Base-by-base conservation (phyloP, 139 green algal species). In the Coelastrella sp. region DNA sequence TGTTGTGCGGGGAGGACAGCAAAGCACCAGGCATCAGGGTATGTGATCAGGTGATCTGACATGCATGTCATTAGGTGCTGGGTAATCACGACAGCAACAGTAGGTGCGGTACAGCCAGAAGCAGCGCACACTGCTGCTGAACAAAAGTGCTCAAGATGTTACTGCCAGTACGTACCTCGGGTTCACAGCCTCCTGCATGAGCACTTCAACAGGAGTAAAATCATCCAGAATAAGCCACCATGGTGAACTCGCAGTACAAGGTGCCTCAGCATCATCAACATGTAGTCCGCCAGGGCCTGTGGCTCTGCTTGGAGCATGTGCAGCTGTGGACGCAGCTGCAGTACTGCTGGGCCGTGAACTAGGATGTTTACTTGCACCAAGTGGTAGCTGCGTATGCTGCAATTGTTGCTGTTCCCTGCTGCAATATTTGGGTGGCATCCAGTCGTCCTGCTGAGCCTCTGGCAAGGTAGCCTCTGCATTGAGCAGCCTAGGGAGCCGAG, bases 141-240 rank as follows among this genome's bases (percentile, higher is more conserved):
- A 34, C 34, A 23, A 34, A 51, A 19, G 7, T 51, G 67, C 32
- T n/a, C n/a, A n/a, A n/a, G n/a, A n/a, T n/a, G n/a, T n/a, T n/a
- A n/a, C n/a, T n/a, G n/a, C n/a, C n/a, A n/a, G n/a, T n/a, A n/a
- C 53, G 62, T 41, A 84, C 77, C 77, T 84, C 2, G 78, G 78
- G 60, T 84, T 75, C 1, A 78, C 34, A 51, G n/a, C 32, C n/a
- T 43, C 19, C 37, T 79, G 34, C 64, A 71, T 45, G 45, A 86
- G 66, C 80, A 86, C 80, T 48, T 86, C 66, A 2, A 86, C 80
- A 59, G 80, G 80, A 34, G 79, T 66, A 86, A 86, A 86, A 35
- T 86, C 80, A 57, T 41, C 30, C 6, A 86, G 80, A 30, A 69
- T 66, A 27, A 66, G 68, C 80, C 80, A 86, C 80, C 80, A 86